A percentile compares a stretch with the other conserved stretches of the same genome.
Conservation (phyloP, 2,329 filamentous ascomycete species). For the Ascochyta fabae region DNA sequence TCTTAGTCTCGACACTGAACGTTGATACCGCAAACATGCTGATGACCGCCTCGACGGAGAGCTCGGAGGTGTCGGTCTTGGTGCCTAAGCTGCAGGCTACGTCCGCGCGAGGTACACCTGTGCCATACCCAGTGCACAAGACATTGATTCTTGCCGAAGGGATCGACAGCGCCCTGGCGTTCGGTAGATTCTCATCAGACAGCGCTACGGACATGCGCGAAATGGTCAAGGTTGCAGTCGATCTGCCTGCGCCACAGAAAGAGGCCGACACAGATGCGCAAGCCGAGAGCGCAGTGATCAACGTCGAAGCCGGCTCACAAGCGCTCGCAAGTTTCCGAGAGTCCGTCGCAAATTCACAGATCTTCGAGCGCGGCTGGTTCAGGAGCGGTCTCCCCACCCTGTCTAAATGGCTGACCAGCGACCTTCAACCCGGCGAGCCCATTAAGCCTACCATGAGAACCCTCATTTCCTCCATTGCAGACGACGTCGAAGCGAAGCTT, state of each 20-base stretch:
- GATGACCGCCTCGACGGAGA: slow-evolving; percentile 39
- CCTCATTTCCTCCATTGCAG: slow-evolving; percentile 72
- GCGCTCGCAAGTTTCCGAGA: slow-evolving; percentile 73
- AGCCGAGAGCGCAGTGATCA: slow-evolving; percentile 56
- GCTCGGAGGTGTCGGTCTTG: slow-evolving; percentile 70
- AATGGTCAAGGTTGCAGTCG: slow-evolving; percentile 63
- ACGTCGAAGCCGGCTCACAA: slow-evolving; percentile 66
- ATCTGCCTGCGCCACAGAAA: slow-evolving; percentile 57
- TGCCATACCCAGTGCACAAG: slow-evolving; percentile 85
- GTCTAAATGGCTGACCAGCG: slow-evolving; percentile 66
- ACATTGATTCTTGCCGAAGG: slow-evolving; percentile 77
- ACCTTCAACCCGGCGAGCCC: slow-evolving; percentile 43
- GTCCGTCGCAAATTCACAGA: slow-evolving; percentile 71
- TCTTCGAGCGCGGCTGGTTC: slow-evolving; percentile 78
- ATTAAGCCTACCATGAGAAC: slow-evolving; percentile 71
- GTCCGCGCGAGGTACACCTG: slow-evolving; percentile 68
- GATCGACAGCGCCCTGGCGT: slow-evolving; percentile 69
- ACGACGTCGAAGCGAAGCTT: slow-evolving; percentile 60
- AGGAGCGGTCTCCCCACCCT: slow-evolving; percentile 72
- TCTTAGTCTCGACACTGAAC: slow-evolving; percentile 63
- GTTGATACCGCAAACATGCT: slow-evolving; percentile 50
- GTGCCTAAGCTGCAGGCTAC: slow-evolving; percentile 74
- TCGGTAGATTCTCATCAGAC: slow-evolving; percentile 49
- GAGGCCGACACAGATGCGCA: slow-evolving; percentile 37
- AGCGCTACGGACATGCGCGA: slow-evolving; percentile 49